A percentile compares a stretch with the other conserved stretches of the same genome.
Evolutionary conservation across 768 basidiomycete species (phyloP).

Genomic region (Mycena venus): DNA sequence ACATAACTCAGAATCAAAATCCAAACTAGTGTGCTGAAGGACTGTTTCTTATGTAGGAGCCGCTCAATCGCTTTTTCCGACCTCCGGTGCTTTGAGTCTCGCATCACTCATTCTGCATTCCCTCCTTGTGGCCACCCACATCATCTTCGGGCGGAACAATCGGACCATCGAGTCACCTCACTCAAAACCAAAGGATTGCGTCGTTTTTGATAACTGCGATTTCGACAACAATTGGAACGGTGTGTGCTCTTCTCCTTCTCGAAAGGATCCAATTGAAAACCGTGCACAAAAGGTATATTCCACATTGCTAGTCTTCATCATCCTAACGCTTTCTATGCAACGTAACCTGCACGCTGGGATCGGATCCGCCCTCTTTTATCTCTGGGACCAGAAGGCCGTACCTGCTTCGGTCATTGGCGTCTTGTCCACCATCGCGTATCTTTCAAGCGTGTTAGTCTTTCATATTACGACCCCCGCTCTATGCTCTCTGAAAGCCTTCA

Average conservation of each 20-base stretch:
- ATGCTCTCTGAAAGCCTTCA: conserved; percentile 30
- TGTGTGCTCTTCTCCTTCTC: neutral
- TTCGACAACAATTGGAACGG: conserved; percentile 7
- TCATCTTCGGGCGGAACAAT: neutral
- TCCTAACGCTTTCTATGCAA: conserved; percentile 32
- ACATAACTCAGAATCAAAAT: neutral
- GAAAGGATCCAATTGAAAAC: neutral
- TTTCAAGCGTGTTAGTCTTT: conserved; percentile 33
- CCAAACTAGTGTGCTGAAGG: neutral
- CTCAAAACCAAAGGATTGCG: neutral
- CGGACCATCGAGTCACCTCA: neutral
- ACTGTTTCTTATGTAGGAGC: neutral
- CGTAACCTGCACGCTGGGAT: conserved; percentile 30
- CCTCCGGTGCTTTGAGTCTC: neutral
- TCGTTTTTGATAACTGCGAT: conserved; percentile 11
- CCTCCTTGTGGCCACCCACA: neutral
- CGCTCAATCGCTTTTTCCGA: neutral
- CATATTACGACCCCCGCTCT: conserved; percentile 39
- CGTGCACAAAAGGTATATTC: conserved; percentile 14
- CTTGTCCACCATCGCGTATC: conserved; percentile 31
- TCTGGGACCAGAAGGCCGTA: conserved; percentile 33
- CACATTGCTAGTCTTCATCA: conserved; percentile 30
- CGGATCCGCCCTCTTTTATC: conserved; percentile 30
- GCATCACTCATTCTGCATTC: conserved; percentile 1
- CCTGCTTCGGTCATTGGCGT: conserved; percentile 25